Evolutionary conservation across 306 rosid species (phyloP), one percentile per base, ranked within the genome.

Genomic region (Lathyrus oleraceus): DNA sequence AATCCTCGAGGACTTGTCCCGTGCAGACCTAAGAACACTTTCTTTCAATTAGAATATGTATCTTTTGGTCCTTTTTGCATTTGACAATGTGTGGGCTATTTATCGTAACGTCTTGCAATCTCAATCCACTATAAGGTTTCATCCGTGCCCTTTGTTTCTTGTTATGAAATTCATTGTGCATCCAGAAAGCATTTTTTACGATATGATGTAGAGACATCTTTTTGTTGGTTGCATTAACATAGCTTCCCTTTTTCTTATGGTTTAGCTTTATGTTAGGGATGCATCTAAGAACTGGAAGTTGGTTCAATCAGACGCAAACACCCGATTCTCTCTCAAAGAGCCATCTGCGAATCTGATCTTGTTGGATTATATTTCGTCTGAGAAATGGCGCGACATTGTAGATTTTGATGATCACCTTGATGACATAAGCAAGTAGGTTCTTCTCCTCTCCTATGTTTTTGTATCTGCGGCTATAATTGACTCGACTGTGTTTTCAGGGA

Each of bases 371-470:
- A 87, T 90, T 72, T 73, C 88, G 20, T 78, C 96, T 7, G 90
- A 86, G 86, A 94, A 87, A 71, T 94, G 96, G 95, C 77, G 80
- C 35, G 89, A 63, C 54, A 74, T 90, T 69, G 90, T 88, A 38
- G 98, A 94, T 78, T 90, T 94, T 45, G 98, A 94, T 56, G 98
- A 94, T 36, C 98, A 94, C 81, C 95, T 90, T 3, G 93, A 94
- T 36, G 98, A 94, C 83, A 90, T 94, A 71, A 94, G 95, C 96
- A 87, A 90, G 98, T 90, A 58, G 78, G 88, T 36, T 11, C 43
- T 59, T 68, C 70, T 16, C 35, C 16, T 72, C 57, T 57, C 73
- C n/a, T 40, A 21, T 43, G 49, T 48, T 75, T 27, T 21, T 30
- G 10, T 66, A 13, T 71, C 14, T 35, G 61, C n/a, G 3, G 32